phyloP scores from a whole-genome alignment of 352 stramenopile genomes.

The Pythium myriotylum region DNA sequence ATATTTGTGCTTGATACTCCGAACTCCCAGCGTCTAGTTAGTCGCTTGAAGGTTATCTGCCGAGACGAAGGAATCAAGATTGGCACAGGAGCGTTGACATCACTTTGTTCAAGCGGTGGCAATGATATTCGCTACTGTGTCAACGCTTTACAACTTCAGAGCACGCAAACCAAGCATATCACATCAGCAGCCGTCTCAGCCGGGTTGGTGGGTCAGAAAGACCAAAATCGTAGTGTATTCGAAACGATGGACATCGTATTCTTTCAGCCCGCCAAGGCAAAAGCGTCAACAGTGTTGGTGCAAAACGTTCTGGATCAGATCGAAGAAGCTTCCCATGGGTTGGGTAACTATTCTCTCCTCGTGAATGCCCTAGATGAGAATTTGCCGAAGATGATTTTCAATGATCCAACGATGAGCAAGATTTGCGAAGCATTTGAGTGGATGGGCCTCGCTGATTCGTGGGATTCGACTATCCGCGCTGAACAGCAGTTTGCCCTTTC shows the following conservation, averaged over 20 bases:
- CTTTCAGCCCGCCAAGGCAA: constrained; percentile 57
- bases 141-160: constrained; percentile 96
- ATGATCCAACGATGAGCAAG: constrained; percentile 89
- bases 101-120: constrained; percentile 60
- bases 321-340: constrained; percentile 60
- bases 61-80: constrained; percentile 85
- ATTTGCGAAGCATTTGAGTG: constrained; percentile 82
- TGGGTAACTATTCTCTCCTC: constrained; percentile 82
- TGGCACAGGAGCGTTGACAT: constrained; percentile 65
- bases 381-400: constrained; percentile 86
- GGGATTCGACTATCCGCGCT: constrained; percentile 52
- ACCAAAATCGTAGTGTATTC: constrained; percentile 62
- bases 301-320: constrained; percentile 46
- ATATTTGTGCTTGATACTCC: constrained; percentile 93
- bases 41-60: constrained; percentile 92
- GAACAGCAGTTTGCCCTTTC: constrained; percentile 79
- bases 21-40: constrained; percentile 87
- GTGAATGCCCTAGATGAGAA: constrained; percentile 91
- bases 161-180: constrained; percentile 41
- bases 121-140: constrained; percentile 96
- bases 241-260: constrained; percentile 77
- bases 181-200: constrained; percentile 29
- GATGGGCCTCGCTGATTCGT: constrained; percentile 79
- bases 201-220: constrained; percentile 57
- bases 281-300: constrained; percentile 22